Evolutionary conservation across 208 protist species (phyloP).

Genomic region (Acanthamoeba divionensis): DNA sequence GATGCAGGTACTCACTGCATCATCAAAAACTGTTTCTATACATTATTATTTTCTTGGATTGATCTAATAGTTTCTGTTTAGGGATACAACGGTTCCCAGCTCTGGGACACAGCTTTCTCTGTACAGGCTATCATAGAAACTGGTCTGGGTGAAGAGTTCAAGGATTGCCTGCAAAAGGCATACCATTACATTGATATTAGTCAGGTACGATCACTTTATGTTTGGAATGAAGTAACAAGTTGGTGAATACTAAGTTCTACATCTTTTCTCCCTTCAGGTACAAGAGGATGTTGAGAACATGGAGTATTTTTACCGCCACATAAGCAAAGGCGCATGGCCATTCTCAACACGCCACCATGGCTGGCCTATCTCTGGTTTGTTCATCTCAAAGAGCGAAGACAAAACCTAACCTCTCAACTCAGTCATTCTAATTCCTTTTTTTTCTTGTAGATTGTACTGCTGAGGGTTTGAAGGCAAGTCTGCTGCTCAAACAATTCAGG

Average conservation of each 20-base stretch:
- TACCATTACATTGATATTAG: conserved; percentile 89
- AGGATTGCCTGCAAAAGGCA: conserved; percentile 74
- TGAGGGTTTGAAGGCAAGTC: conserved; percentile 91
- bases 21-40: too few species aligned
- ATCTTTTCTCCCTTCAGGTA: conserved; percentile 77
- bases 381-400: neutral
- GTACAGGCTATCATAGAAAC: conserved; percentile 91
- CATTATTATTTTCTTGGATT: too few species aligned
- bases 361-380: conserved; percentile 91
- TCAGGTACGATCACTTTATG: conserved; percentile 49
- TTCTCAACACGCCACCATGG: conserved; percentile 93
- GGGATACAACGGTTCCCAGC: conserved; percentile 97
- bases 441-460: conserved; percentile 89
- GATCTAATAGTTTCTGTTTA: too few species aligned
- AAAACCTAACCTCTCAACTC: too few species aligned
- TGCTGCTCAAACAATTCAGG: conserved; percentile 76
- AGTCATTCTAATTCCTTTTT: neutral
- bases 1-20: conserved; percentile 81
- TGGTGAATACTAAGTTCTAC: neutral
- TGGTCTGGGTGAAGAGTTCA: conserved; percentile 76
- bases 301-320: conserved; percentile 89
- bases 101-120: conserved; percentile 96
- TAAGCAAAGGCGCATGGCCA: conserved; percentile 93
- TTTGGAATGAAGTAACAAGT: neutral
- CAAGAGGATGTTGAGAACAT: conserved; percentile 85